phyloP scores from a whole-genome alignment of 2,329 filamentous ascomycete genomes.

The Arthrobotrys sphaeroides region DNA sequence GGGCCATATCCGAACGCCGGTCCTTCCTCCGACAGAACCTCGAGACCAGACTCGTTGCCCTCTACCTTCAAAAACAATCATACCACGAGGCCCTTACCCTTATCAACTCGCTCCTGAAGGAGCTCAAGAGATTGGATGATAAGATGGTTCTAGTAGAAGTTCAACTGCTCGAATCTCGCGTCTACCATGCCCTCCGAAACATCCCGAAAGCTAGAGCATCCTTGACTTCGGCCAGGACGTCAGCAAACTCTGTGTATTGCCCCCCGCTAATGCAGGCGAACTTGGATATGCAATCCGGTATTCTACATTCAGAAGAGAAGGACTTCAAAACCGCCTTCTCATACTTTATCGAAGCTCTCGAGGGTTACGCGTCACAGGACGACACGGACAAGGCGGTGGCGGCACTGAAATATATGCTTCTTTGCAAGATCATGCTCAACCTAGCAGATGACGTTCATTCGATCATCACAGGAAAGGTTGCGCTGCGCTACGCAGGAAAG shows the following conservation, averaged over 20 bases:
- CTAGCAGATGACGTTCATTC: conserved; percentile 93
- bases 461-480: conserved; percentile 94
- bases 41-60: conserved; percentile 89
- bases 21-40: conserved; percentile 98
- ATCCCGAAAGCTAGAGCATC: conserved; percentile 94
- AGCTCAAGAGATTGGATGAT: conserved; percentile 97
- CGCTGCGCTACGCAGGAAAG: conserved; percentile 92
- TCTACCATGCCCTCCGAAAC: conserved; percentile 97
- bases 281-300: conserved; percentile 98
- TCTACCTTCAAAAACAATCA: conserved; percentile 96
- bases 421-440: conserved; percentile 99
- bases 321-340: conserved; percentile 99
- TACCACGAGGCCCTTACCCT: conserved; percentile 97
- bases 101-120: conserved; percentile 94
- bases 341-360: conserved; percentile 98
- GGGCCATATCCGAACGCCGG: conserved; percentile 92
- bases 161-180: conserved; percentile 92
- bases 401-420: conserved; percentile 97
- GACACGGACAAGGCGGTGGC: conserved; percentile 90
- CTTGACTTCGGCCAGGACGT: conserved; percentile 91
- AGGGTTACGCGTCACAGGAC: conserved; percentile 94
- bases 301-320: conserved; percentile 97
- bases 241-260: conserved; percentile 95
- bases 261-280: conserved; percentile 94
- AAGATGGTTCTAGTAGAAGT: conserved; percentile 98